Percentiles rank a stretch among this genome's conserved stretches.
These are phyloP conservation scores for Raphanus raphanistrum DNA, from an alignment of 345 rosid genomes.

Conservation along the genomic window DNA sequence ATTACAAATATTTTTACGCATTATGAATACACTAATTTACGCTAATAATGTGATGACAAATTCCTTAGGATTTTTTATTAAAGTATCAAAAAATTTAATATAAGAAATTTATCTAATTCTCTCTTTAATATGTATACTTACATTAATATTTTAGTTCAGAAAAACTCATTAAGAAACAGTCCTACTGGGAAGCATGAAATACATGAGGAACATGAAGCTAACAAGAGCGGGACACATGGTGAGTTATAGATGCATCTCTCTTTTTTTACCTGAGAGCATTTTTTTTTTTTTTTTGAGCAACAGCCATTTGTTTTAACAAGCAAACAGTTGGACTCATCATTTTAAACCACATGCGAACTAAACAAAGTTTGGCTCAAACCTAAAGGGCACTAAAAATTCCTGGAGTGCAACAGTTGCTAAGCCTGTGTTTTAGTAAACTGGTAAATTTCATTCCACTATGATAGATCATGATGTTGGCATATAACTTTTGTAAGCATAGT, in stretches of 20 bases:
- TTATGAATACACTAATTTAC: no score
- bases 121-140: not conserved
- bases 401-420: not conserved
- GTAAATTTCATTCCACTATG: not conserved
- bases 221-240: slow-evolving; percentile 3
- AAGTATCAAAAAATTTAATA: no score
- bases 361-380: not conserved
- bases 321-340: not conserved
- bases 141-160: not conserved
- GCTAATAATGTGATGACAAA: no score
- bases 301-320: not conserved
- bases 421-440: not conserved
- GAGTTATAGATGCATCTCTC: not conserved
- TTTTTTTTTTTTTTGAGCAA: no score
- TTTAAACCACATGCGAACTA: not conserved
- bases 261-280: not conserved
- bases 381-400: not conserved
- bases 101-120: not conserved
- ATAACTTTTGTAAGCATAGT: not conserved
- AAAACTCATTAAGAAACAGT: not conserved
- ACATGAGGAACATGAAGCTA: slow-evolving; percentile 1
- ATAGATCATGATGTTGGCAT: slow-evolving; percentile 3
- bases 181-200: not conserved
- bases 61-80: no score
- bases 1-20: no score